These are phyloP conservation scores for Ilex aquifolium DNA, from an alignment of 257 asterid species.

Conservation along the genomic window DNA sequence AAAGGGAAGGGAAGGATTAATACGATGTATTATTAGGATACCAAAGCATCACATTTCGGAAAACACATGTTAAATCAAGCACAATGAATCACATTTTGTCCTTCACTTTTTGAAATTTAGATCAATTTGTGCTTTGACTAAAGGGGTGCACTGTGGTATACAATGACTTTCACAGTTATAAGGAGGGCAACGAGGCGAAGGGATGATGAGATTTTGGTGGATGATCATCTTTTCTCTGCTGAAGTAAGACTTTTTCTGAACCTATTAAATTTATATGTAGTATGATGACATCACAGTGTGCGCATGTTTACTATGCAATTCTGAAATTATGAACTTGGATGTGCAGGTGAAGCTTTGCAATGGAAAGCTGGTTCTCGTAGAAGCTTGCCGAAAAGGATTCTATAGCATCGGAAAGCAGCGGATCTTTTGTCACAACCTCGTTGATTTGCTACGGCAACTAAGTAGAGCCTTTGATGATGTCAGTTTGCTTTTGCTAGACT, in stretches of 20 bases:
- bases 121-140: background rate
- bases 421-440: slow-evolving; percentile 81
- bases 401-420: slow-evolving; percentile 70
- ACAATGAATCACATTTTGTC: background rate
- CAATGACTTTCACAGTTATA: slow-evolving; percentile 49
- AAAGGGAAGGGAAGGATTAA: too few species aligned
- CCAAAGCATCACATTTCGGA: too few species aligned
- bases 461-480: slow-evolving; percentile 94
- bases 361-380: slow-evolving; percentile 64
- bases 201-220: slow-evolving; percentile 34
- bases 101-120: background rate
- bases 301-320: background rate
- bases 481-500: slow-evolving; percentile 26
- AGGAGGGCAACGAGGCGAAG: slow-evolving; percentile 47
- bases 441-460: slow-evolving; percentile 84
- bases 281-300: background rate
- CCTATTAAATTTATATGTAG: background rate
- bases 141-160: too few species aligned
- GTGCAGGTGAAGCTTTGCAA: slow-evolving; percentile 84
- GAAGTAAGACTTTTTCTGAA: slow-evolving; percentile 46
- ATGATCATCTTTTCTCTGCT: slow-evolving; percentile 72
- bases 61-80: too few species aligned
- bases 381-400: slow-evolving; percentile 83
- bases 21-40: too few species aligned
- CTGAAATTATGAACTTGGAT: slow-evolving; percentile 8